Percentiles rank a stretch among this genome's conserved stretches.
phyloP scores from a whole-genome alignment of 1,284 basidiomycete species.

The Boletus smithii region DNA sequence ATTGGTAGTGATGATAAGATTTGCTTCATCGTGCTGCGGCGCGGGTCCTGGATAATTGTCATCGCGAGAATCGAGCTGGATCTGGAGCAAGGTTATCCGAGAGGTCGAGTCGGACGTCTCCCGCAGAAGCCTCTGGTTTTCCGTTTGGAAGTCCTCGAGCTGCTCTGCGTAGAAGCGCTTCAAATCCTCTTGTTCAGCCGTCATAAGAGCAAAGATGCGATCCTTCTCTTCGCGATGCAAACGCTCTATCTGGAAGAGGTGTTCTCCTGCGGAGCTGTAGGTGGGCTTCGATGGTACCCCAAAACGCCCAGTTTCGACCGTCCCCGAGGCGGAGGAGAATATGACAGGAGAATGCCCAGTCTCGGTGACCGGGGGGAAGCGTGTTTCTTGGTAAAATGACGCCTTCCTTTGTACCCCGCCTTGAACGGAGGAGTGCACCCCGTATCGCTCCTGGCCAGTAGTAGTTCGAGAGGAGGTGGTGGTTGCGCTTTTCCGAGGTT shows the following conservation, averaged over 20 bases:
- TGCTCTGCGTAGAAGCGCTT: background rate
- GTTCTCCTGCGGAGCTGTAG: background rate
- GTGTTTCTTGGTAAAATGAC: background rate
- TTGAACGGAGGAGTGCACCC: too few species aligned
- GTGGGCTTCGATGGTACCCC: too few species aligned
- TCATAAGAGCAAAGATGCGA: conserved; percentile 1
- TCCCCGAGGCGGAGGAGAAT: background rate
- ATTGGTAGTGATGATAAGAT: background rate
- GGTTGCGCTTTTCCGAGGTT: background rate
- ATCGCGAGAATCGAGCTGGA: background rate
- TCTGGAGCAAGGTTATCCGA: conserved; percentile 6
- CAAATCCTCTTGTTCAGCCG: background rate
- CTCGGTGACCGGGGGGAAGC: background rate
- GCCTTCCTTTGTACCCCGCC: background rate
- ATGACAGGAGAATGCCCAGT: background rate
- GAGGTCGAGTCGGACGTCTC: background rate
- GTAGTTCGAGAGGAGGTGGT: background rate
- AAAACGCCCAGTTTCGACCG: background rate
- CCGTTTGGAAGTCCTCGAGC: background rate
- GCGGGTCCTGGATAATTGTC: background rate
- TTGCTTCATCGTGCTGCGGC: background rate
- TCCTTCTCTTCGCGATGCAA: conserved; percentile 10
- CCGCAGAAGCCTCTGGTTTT: conserved; percentile 3
- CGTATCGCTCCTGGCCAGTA: background rate
- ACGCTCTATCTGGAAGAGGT: conserved; percentile 3